These are phyloP conservation scores for Fagopyrum homotropicum DNA, from an alignment of 148 eudicot genomes.

Conservation along the genomic window DNA sequence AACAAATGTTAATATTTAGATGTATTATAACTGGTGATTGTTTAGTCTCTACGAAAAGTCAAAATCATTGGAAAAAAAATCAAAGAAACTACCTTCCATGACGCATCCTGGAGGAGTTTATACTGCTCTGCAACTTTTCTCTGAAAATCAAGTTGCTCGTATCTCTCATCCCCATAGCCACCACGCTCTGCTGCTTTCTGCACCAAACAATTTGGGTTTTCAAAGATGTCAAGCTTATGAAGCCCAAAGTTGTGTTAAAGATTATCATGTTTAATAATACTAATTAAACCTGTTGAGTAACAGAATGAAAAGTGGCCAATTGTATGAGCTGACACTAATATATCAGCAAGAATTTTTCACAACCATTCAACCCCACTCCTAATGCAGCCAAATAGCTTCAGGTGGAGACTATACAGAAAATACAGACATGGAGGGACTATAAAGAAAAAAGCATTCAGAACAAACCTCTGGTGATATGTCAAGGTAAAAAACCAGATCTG, in stretches of 20 bases:
- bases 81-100: slow-evolving; percentile 64
- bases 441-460: neutral
- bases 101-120: slow-evolving; percentile 44
- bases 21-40: too few species aligned
- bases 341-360: neutral
- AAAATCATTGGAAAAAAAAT: neutral
- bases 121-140: slow-evolving; percentile 65
- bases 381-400: too few species aligned
- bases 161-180: slow-evolving; percentile 95
- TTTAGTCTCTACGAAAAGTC: too few species aligned
- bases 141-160: slow-evolving; percentile 89
- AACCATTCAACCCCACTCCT: neutral
- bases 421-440: neutral
- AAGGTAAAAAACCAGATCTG: slow-evolving; percentile 87
- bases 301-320: neutral
- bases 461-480: slow-evolving; percentile 89
- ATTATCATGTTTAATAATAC: neutral
- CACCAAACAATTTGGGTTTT: neutral
- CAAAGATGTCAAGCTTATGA: neutral
- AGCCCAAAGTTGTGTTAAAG: neutral
- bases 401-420: too few species aligned
- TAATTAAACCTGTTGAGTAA: neutral
- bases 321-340: neutral
- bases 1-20: too few species aligned
- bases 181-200: slow-evolving; percentile 99